A percentile compares a stretch with the other conserved stretches of the same genome.
phyloP scores from a whole-genome alignment of 495 filamentous ascomycete species.

The Aspergillus leporis region DNA sequence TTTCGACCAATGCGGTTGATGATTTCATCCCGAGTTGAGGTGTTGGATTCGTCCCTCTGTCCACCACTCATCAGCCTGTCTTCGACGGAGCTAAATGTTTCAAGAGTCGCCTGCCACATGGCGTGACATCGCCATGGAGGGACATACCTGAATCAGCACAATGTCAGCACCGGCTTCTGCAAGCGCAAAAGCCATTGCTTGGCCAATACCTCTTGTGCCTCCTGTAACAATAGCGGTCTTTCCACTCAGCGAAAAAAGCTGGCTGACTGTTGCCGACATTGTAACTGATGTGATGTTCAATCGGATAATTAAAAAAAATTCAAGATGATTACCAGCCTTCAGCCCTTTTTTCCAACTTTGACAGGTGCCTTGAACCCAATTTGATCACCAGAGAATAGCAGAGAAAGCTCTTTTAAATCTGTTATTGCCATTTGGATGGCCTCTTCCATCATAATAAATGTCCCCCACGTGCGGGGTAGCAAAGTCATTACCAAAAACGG shows the following conservation, averaged over 20 bases:
- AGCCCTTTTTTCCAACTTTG: neutral
- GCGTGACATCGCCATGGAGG: slow-evolving; percentile 51
- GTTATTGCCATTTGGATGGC: neutral
- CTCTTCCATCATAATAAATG: slow-evolving; percentile 9
- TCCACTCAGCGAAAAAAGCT: slow-evolving; percentile 48
- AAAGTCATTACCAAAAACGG: slow-evolving; percentile 9
- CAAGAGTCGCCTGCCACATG: neutral
- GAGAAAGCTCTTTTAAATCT: neutral
- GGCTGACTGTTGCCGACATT: slow-evolving; percentile 13
- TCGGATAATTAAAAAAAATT: neutral
- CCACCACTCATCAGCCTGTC: neutral
- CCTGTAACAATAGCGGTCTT: slow-evolving; percentile 84
- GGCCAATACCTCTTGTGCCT: slow-evolving; percentile 84
- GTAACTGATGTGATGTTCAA: neutral
- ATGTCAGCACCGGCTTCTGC: slow-evolving; percentile 88
- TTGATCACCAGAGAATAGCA: neutral
- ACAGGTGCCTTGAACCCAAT: neutral
- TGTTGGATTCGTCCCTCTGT: slow-evolving; percentile 66
- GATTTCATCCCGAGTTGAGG: slow-evolving; percentile 52
- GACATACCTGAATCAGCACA: slow-evolving; percentile 58
- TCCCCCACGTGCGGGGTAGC: slow-evolving; percentile 23
- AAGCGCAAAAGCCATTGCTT: slow-evolving; percentile 77
- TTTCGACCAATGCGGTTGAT: slow-evolving; percentile 63
- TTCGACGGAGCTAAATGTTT: neutral
- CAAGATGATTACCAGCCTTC: neutral